Base-by-base conservation (phyloP, 2,329 filamentous ascomycete species). In the Aspergillus latus region DNA sequence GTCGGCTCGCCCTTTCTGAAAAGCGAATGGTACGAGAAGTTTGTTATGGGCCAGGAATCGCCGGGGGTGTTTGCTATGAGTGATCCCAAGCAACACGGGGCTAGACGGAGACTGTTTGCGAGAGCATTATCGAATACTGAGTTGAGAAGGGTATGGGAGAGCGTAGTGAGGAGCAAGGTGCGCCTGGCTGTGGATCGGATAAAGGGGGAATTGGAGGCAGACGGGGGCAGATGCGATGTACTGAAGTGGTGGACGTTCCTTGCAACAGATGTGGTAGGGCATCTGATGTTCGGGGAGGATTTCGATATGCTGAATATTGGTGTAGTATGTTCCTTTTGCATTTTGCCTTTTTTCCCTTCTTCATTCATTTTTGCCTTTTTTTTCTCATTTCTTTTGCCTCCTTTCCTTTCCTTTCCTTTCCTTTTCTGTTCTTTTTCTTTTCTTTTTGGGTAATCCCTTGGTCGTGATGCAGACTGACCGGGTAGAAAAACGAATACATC, bases 231-330 rank as follows among this genome's bases (percentile, higher is more conserved):
- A n/a, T 50, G 48, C 15, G 48, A 50, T 57, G 63, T 82, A 0
- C 66, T 75, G 43, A 81, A 81, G 56, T 84, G 80, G 80, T 78
- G 72, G 66, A 68, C 75, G 5, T 81, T 80, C 49, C 74, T 82
- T 68, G 68, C 79, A 0, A 80, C 79, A 0, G 82, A 84, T 62
- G 66, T 80, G 0, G 78, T 81, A 48, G 77, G 74, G 0, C 71
- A 81, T 48, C 64, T 84, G 7, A 76, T 72, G 1, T 84, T 84
- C 64, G 80, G 81, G 0, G 75, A 81, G 37, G 78, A 77, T 1
- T 82, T 83, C 54, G 63, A 68, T 0, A 77, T 78, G 66, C 59
- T 84, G 7, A 76, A 81, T 49, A 63, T 66, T 5, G 79, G 78
- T 9, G 67, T 77, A 67, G 80, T 80, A 61, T 16, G 42, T 21